phyloP scores from a whole-genome alignment of 306 rosid species.

The Inga laurina region DNA sequence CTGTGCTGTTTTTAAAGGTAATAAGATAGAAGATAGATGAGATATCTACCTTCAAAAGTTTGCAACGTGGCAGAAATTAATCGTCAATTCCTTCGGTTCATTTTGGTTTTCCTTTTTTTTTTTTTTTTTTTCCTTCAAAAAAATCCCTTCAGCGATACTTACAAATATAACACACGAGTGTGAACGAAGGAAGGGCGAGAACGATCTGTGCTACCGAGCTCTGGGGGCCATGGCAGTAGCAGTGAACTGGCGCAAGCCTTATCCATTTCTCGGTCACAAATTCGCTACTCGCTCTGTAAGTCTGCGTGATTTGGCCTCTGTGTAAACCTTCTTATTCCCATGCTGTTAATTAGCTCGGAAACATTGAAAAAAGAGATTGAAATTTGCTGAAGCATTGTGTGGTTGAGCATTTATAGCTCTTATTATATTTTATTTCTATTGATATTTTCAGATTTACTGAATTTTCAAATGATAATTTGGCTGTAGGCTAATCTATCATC shows the following conservation, averaged over 20 bases:
- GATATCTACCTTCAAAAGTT: not conserved
- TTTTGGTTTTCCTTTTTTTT: too few species aligned
- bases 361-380: not conserved
- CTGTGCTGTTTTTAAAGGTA: too few species aligned
- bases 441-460: not conserved
- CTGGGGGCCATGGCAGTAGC: conserved; percentile 49
- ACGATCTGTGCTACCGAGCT: not conserved
- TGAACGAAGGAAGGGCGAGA: not conserved
- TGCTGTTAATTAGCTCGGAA: not conserved
- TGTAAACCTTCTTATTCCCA: not conserved
- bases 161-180: not conserved
- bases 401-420: not conserved
- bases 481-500: conserved; percentile 41
- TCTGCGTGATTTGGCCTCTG: not conserved
- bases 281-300: conserved; percentile 40
- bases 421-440: not conserved
- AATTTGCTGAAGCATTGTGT: not conserved
- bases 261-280: conserved; percentile 51
- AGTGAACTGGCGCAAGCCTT: conserved; percentile 53
- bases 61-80: conserved; percentile 13
- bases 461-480: not conserved
- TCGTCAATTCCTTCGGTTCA: not conserved
- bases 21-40: too few species aligned
- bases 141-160: not conserved
- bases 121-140: not conserved